Conservation (phyloP, 805 yeast species). For the Candida vaughaniae region DNA sequence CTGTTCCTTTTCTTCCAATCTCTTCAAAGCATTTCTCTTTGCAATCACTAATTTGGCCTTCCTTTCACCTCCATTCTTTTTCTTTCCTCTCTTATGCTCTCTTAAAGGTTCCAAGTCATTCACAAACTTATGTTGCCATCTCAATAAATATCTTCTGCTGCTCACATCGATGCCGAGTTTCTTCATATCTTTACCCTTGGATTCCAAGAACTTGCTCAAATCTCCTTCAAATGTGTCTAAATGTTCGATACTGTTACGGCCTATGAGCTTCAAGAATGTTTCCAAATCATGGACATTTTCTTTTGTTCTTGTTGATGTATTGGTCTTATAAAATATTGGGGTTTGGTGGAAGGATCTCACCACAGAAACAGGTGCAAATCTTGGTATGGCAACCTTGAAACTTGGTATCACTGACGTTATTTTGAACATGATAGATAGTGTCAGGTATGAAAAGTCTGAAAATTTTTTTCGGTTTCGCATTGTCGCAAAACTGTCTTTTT, state of each 20-base stretch:
- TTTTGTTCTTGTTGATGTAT: slow-evolving; percentile 49
- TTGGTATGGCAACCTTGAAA: too few relatives aligned
- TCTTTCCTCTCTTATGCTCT: slow-evolving; percentile 66
- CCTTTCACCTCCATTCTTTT: slow-evolving; percentile 84
- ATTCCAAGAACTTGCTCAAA: slow-evolving; percentile 59
- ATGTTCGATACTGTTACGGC: slow-evolving; percentile 70
- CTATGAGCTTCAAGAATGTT: slow-evolving; percentile 74
- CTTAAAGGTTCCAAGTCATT: slow-evolving; percentile 52
- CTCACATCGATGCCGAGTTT: slow-evolving; percentile 73
- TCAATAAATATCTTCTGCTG: slow-evolving; percentile 68
- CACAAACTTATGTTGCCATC: slow-evolving; percentile 68
- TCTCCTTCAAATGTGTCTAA: slow-evolving; percentile 61
- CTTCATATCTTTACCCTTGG: slow-evolving; percentile 58
- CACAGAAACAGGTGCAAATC: too few relatives aligned
- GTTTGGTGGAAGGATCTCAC: slow-evolving; percentile 11
- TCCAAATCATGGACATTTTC: slow-evolving; percentile 59
- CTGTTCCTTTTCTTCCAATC: slow-evolving; percentile 51
- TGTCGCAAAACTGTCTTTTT: too few relatives aligned
- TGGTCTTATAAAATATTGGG: slow-evolving; percentile 37
- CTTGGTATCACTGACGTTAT: too few relatives aligned
- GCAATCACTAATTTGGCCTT: slow-evolving; percentile 53
- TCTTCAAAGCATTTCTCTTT: slow-evolving; percentile 59
- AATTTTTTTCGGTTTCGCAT: too few relatives aligned
- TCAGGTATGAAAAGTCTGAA: too few relatives aligned
- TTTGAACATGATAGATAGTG: too few relatives aligned